Conservation (phyloP, 2,329 filamentous ascomycete genomes). For the Diaporthe citrichinensis region DNA sequence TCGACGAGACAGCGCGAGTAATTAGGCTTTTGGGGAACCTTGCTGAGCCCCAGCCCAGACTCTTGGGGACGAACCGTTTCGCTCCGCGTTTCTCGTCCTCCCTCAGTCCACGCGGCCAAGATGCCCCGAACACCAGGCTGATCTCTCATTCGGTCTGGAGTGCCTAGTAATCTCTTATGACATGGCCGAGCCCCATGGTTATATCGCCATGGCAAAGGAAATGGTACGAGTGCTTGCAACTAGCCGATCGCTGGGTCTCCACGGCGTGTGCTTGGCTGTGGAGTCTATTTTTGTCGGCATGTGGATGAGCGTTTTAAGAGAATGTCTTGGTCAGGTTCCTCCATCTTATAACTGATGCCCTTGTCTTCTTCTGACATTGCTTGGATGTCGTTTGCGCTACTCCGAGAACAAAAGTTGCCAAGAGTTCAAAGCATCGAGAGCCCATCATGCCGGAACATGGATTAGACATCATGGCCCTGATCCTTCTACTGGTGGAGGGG, state of each 20-base stretch:
- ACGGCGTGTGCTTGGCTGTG: slow-evolving; percentile 19
- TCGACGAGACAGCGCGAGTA: slow-evolving; percentile 11
- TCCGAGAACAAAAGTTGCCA: not conserved
- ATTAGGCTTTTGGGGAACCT: slow-evolving; percentile 14
- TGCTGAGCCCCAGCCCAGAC: slow-evolving; percentile 28
- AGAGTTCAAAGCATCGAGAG: slow-evolving; percentile 20
- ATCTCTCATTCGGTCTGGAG: slow-evolving; percentile 18
- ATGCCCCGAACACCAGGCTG: not conserved
- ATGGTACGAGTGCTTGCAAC: slow-evolving; percentile 20
- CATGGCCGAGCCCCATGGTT: slow-evolving; percentile 17
- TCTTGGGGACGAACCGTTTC: slow-evolving; percentile 33
- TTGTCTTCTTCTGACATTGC: not conserved
- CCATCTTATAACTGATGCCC: not conserved
- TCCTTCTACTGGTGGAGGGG: slow-evolving; percentile 1
- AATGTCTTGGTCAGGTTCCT: not conserved
- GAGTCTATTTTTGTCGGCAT: slow-evolving; percentile 19
- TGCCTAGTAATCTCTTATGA: slow-evolving; percentile 6
- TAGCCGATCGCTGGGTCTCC: slow-evolving; percentile 10
- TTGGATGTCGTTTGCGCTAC: not conserved
- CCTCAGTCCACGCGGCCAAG: slow-evolving; percentile 15
- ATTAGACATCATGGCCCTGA: slow-evolving; percentile 5
- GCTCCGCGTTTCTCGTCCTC: slow-evolving; percentile 32
- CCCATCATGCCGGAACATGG: slow-evolving; percentile 26
- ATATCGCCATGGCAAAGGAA: slow-evolving; percentile 5
- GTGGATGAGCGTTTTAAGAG: not conserved